phyloP scores from a whole-genome alignment of 805 yeast species.

The Hyphopichia homilentoma region DNA sequence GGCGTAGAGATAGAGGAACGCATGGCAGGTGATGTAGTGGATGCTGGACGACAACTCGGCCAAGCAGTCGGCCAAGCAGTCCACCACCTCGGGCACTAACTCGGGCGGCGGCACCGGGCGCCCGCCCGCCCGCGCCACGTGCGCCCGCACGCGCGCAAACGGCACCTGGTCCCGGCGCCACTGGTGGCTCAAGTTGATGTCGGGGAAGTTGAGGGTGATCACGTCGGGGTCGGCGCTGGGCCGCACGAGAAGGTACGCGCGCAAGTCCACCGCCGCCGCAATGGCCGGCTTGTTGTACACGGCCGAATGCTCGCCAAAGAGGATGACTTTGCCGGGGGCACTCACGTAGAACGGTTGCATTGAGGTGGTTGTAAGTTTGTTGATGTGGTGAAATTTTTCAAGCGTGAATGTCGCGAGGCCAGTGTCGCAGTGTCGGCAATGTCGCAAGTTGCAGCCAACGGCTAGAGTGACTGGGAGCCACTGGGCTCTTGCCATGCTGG shows the following conservation, averaged over 20 bases:
- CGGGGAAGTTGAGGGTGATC: slow-evolving; percentile 75
- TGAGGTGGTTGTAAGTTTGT: slow-evolving; percentile 1
- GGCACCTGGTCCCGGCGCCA: slow-evolving; percentile 68
- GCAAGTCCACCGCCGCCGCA: slow-evolving; percentile 86
- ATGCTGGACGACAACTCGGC: slow-evolving; percentile 47
- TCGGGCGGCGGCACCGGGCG: slow-evolving; percentile 44
- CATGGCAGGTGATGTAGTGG: slow-evolving; percentile 75
- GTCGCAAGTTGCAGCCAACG: no score
- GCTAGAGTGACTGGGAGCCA: no score
- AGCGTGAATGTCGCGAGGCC: no score
- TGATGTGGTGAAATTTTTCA: not conserved
- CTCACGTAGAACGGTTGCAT: slow-evolving; percentile 67
- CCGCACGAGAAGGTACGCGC: slow-evolving; percentile 74
- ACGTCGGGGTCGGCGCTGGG: slow-evolving; percentile 38
- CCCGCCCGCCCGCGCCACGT: slow-evolving; percentile 15
- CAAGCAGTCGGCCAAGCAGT: slow-evolving; percentile 43
- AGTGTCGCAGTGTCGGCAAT: no score
- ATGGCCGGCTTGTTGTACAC: slow-evolving; percentile 92
- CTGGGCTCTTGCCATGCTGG: no score
- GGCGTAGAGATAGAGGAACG: slow-evolving; percentile 76
- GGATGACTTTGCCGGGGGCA: slow-evolving; percentile 94
- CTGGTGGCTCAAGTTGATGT: slow-evolving; percentile 58
- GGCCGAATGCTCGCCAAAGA: slow-evolving; percentile 96
- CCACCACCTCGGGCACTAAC: slow-evolving; percentile 55
- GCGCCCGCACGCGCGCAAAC: slow-evolving; percentile 41